These are phyloP conservation scores for Astrephomene gubernaculifera DNA, from an alignment of 139 green algal genomes.

Conservation along the genomic window DNA sequence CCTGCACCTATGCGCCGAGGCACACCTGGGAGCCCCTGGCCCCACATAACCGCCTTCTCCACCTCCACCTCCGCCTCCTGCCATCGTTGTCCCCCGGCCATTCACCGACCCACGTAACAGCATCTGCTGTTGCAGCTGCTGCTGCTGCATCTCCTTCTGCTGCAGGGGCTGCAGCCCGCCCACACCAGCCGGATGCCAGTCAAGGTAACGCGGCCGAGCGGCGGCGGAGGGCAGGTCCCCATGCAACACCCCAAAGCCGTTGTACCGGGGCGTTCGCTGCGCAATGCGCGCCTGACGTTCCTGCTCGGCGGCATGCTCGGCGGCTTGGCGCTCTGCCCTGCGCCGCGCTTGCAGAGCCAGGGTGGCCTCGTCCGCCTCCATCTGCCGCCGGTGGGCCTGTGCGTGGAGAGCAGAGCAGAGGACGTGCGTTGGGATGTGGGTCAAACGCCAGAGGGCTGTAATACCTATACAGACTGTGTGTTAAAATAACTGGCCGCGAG, in stretches of 20 bases:
- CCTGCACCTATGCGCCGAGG: too few species aligned
- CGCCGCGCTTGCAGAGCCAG: not conserved
- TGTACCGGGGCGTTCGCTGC: not conserved
- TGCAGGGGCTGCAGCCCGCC: not conserved
- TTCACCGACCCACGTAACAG: too few species aligned
- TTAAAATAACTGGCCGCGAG: too few species aligned
- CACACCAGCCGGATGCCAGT: constrained; percentile 14
- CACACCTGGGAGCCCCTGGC: too few species aligned
- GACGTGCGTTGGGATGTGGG: too few species aligned
- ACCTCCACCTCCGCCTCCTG: too few species aligned
- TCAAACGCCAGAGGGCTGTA: too few species aligned
- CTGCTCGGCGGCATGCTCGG: not conserved
- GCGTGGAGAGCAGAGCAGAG: not conserved
- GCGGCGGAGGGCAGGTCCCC: not conserved
- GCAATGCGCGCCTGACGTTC: not conserved
- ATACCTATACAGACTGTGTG: too few species aligned
- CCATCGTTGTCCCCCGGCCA: too few species aligned
- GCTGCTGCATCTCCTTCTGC: too few species aligned
- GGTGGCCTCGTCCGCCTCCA: not conserved
- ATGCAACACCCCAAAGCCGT: not conserved
- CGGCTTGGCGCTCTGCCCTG: not conserved
- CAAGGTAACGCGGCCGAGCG: constrained; percentile 4
- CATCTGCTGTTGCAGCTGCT: not conserved
- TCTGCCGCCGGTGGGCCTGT: not conserved
- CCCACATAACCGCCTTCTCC: too few species aligned